Evolutionary conservation across 305 asterid species (phyloP), one percentile per base, ranked within the genome.

Genomic region (Solanum hybrid): DNA sequence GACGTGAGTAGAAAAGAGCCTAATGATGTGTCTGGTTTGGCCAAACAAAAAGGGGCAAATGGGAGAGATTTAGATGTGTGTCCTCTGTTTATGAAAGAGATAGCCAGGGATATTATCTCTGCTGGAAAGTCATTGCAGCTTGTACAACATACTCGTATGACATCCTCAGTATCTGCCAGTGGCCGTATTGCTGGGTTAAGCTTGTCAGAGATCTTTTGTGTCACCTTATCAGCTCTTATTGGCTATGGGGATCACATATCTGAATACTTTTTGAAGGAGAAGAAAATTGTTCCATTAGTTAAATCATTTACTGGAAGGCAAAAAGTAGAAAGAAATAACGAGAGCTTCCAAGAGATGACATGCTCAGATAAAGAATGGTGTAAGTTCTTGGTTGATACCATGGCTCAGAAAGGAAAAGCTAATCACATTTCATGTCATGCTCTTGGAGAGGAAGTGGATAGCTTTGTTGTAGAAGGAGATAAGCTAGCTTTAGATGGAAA

Each of bases 81-180:
- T 88, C 99, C 99, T 87, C 92, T 94, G 90, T 97, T 97, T 93
- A 90, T 96, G 78, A 94, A 93, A 90, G 97, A 94, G 91, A 93
- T 93, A 92, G 98, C 98, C 5, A 97, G 92, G 93, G 94, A 95
- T 83, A 95, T 97, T 73, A 94, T 97, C 92, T 97, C 99, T 93
- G 96, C 98, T 86, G 99, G 99, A 90, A 97, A 97, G 93, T 97
- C 99, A n/a, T 93, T 97, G 95, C 99, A 97, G 95, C 95, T 97
- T 90, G 95, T 97, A 87, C 93, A 94, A 26, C 98, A 95, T 95
- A 93, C 97, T 94, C 98, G 97, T 34, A 22, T 91, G 89, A 88
- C 89, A 90, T 96, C 98, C 86, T 87, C 91, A 88, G 90, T 93
- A 81, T 92, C 94, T 90, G 88, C 91, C 22, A 90, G 91, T 45